These are phyloP conservation scores for Fusarium concolor DNA, from an alignment of 2,329 filamentous ascomycete species.

Conservation along the genomic window DNA sequence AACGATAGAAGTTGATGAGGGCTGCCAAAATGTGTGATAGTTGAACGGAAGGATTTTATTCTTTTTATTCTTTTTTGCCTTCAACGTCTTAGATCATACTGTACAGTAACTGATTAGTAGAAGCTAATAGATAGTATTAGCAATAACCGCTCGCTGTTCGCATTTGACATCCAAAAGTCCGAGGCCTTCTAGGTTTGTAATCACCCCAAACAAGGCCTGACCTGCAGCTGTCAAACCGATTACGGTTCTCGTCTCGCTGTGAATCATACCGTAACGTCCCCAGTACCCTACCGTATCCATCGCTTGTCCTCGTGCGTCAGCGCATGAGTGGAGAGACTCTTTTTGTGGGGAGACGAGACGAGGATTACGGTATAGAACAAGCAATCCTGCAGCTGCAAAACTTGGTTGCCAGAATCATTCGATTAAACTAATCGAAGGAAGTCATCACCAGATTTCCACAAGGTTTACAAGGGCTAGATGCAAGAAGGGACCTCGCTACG, in stretches of 20 bases:
- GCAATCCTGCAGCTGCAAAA: slow-evolving; percentile 4
- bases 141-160: background rate
- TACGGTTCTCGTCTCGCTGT: background rate
- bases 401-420: slow-evolving; percentile 18
- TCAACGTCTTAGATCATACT: slow-evolving; percentile 4
- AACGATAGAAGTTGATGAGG: background rate
- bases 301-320: slow-evolving; percentile 4
- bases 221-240: slow-evolving; percentile 1
- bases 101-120: background rate
- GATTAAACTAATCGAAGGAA: slow-evolving; percentile 13
- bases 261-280: background rate
- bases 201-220: background rate
- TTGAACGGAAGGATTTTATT: background rate
- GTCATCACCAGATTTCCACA: slow-evolving; percentile 3
- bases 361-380: slow-evolving; percentile 5
- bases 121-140: background rate
- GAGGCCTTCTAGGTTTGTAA: slow-evolving; percentile 13
- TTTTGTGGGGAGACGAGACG: slow-evolving; percentile 25
- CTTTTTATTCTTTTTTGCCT: background rate
- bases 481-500: slow-evolving; percentile 21
- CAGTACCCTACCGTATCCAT: slow-evolving; percentile 10
- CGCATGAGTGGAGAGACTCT: slow-evolving; percentile 12
- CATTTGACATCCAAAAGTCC: slow-evolving; percentile 9
- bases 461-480: slow-evolving; percentile 8
- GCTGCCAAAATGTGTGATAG: background rate